These are phyloP conservation scores for Raffaelea deltoideospora DNA, from an alignment of 2,329 filamentous ascomycete species.

Conservation along the genomic window DNA sequence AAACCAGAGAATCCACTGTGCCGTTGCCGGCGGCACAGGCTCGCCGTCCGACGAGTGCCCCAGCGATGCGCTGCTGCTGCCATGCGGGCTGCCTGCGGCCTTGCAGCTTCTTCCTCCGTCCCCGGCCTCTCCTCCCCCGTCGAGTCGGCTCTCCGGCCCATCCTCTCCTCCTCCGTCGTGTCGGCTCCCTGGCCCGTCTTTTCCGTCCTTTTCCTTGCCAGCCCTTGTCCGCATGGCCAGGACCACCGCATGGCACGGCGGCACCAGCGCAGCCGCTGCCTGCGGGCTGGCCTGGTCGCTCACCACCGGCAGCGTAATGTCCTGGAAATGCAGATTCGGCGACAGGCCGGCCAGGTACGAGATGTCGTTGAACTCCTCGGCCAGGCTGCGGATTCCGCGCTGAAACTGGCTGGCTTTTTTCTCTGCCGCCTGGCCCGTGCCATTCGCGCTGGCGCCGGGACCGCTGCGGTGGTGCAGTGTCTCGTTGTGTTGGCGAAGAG, in stretches of 20 bases:
- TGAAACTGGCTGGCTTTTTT: too few relatives aligned
- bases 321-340: slow-evolving; percentile 1
- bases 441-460: too few relatives aligned
- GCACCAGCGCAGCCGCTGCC: neutral
- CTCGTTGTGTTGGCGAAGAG: too few relatives aligned
- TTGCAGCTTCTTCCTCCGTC: too few relatives aligned
- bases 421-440: too few relatives aligned
- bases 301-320: neutral
- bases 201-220: too few relatives aligned
- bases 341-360: slow-evolving; percentile 1
- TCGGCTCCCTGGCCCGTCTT: neutral
- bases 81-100: neutral
- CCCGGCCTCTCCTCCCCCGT: too few relatives aligned
- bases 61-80: neutral
- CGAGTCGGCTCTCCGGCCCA: too few relatives aligned
- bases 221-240: neutral
- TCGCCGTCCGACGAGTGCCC: neutral
- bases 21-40: neutral
- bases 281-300: neutral
- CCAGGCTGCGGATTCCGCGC: neutral
- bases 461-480: too few relatives aligned
- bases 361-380: slow-evolving; percentile 5
- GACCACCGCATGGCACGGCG: neutral
- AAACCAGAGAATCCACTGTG: slow-evolving; percentile 1
- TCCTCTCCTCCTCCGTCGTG: too few relatives aligned